A percentile compares a stretch with the other conserved stretches of the same genome.
Conservation (phyloP, 495 filamentous ascomycete species). For the Monascus purpureus region DNA sequence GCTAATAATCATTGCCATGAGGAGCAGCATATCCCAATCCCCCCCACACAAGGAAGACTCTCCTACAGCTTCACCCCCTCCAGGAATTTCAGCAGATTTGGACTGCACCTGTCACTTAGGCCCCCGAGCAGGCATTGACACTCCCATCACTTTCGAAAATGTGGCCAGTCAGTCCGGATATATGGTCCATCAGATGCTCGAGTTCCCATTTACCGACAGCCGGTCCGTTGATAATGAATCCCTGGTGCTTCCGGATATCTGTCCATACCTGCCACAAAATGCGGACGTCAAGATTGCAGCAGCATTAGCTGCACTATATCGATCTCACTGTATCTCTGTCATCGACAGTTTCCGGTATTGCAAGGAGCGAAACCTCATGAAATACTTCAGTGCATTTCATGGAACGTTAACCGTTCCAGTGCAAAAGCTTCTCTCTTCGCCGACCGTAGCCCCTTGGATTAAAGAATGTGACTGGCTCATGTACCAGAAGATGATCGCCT, state of each 20-base stretch:
- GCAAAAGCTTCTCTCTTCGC: constrained; percentile 82
- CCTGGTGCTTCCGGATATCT: constrained; percentile 64
- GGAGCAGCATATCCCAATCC: constrained; percentile 32
- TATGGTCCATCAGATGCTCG: constrained; percentile 53
- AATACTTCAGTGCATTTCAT: constrained; percentile 89
- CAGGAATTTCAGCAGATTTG: constrained; percentile 9
- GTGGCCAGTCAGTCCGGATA: constrained; percentile 28
- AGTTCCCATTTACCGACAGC: constrained; percentile 44
- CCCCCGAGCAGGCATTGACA: constrained; percentile 9
- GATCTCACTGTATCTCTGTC: constrained; percentile 85
- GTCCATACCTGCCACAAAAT: constrained; percentile 51
- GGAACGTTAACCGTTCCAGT: constrained; percentile 92
- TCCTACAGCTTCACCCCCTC: constrained; percentile 31
- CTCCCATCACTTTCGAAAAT: constrained; percentile 25
- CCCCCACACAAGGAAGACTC: constrained; percentile 51
- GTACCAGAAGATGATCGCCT: constrained; percentile 91
- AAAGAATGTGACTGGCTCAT: constrained; percentile 87
- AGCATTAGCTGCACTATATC: constrained; percentile 72
- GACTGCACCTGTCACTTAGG: constrained; percentile 20
- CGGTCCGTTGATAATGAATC: constrained; percentile 46
- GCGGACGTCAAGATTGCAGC: constrained; percentile 75
- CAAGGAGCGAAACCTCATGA: constrained; percentile 88
- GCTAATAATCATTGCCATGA: constrained; percentile 6
- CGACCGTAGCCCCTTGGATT: constrained; percentile 78
- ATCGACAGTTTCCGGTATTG: constrained; percentile 90